phyloP scores from a whole-genome alignment of 2,329 filamentous ascomycete species.

The Fusarium torreyae region DNA sequence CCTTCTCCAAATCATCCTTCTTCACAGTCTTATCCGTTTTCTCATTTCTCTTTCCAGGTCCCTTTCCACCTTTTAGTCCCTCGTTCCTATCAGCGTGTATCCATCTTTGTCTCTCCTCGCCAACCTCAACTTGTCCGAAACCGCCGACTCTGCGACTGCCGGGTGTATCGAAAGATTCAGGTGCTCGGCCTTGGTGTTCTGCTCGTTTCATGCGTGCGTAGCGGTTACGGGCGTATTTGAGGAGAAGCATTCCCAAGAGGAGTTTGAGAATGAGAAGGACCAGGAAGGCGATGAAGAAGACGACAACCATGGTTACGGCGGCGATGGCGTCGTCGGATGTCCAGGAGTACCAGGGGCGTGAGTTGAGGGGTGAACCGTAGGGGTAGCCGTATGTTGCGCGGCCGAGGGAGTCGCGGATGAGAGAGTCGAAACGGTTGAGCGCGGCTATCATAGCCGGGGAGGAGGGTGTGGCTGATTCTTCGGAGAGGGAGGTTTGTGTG shows the following conservation, averaged over 20 bases:
- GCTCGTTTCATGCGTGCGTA: slow-evolving; percentile 85
- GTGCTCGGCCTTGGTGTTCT: slow-evolving; percentile 67
- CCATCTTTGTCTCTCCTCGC: slow-evolving; percentile 87
- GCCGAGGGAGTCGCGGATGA: slow-evolving; percentile 82
- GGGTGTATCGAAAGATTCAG: slow-evolving; percentile 74
- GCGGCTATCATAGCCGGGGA: slow-evolving; percentile 84
- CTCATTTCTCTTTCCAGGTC: slow-evolving; percentile 69
- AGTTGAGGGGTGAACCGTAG: slow-evolving; percentile 58
- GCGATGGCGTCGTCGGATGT: slow-evolving; percentile 82
- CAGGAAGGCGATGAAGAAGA: slow-evolving; percentile 88
- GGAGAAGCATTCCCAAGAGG: slow-evolving; percentile 87
- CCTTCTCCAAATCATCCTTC: slow-evolving; percentile 71
- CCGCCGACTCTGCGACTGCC: slow-evolving; percentile 81
- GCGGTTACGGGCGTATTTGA: slow-evolving; percentile 83
- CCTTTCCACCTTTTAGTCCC: slow-evolving; percentile 69
- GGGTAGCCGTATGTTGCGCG: slow-evolving; percentile 77
- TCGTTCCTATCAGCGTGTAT: slow-evolving; percentile 90
- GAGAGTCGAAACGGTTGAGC: slow-evolving; percentile 82
- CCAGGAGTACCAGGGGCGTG: slow-evolving; percentile 67
- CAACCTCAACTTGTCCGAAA: slow-evolving; percentile 88
- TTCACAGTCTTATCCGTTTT: slow-evolving; percentile 60
- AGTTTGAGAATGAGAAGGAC: slow-evolving; percentile 88
- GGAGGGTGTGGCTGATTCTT: slow-evolving; percentile 73
- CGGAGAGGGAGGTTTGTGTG: slow-evolving; percentile 74
- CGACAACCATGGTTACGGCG: slow-evolving; percentile 83